Conservation (phyloP, 371 early-diverging fungal genomes). For the Syncephalastrum sp. region DNA sequence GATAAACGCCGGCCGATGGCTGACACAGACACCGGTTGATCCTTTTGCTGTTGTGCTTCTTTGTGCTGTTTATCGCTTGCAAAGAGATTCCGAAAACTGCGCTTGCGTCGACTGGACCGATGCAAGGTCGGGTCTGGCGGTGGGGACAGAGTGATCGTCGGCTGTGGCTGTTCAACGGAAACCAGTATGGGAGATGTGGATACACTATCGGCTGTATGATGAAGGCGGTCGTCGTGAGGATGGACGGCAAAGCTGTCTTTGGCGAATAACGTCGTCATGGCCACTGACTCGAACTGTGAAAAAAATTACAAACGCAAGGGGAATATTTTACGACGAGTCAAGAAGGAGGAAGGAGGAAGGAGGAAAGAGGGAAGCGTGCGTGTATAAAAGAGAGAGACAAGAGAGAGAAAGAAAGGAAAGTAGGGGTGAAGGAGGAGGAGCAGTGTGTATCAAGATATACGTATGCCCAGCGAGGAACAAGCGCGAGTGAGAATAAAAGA, state of each 20-base stretch:
- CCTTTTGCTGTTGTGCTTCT: slow-evolving; percentile 1
- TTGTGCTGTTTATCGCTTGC: slow-evolving; percentile 7
- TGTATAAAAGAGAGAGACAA: no score
- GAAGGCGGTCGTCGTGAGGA: slow-evolving; percentile 3
- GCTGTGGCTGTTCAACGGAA: slow-evolving; percentile 11
- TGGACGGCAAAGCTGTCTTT: slow-evolving; percentile 3
- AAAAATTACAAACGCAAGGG: no score
- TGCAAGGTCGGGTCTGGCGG: slow-evolving; percentile 7
- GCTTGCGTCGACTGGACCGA: slow-evolving; percentile 12
- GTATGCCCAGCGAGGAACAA: no score
- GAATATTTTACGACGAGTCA: no score
- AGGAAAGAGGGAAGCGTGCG: background rate
- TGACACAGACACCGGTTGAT: slow-evolving; percentile 1
- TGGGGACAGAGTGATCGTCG: slow-evolving; percentile 22
- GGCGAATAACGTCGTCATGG: slow-evolving; percentile 7
- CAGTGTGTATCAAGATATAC: no score
- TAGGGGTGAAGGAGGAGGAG: background rate
- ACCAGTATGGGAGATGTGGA: background rate
- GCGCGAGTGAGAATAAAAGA: no score
- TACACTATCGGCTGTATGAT: background rate
- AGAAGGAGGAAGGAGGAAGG: slow-evolving; percentile 1
- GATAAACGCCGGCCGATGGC: slow-evolving; percentile 14
- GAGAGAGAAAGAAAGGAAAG: background rate
- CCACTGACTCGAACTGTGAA: no score
- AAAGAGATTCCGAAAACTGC: slow-evolving; percentile 17